Percentiles rank a stretch among this genome's conserved stretches.
Evolutionary conservation across 148 eudicot species (phyloP).

Genomic region (Suaeda aralocaspica): DNA sequence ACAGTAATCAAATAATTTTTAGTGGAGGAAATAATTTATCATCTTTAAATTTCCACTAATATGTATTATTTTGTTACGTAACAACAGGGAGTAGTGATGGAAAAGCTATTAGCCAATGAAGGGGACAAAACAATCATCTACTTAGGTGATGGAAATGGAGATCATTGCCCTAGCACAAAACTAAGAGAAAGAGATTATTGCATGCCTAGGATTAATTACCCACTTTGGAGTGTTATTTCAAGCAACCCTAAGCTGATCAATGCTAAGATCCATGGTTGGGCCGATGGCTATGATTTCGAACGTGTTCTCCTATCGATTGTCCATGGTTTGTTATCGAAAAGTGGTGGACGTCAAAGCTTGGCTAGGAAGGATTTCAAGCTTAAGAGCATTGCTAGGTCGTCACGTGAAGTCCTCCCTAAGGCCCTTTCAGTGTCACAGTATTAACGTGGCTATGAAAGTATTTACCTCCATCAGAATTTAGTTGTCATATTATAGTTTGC

Average conservation of each 20-base stretch:
- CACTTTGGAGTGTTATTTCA: constrained; percentile 31
- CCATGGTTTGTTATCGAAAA: neutral
- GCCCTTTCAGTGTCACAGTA: constrained; percentile 30
- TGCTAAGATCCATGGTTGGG: constrained; percentile 38
- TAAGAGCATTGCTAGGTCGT: constrained; percentile 22
- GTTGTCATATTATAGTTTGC: neutral
- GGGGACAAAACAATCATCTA: constrained; percentile 33
- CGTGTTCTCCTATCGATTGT: constrained; percentile 17
- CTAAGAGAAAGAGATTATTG: constrained; percentile 27
- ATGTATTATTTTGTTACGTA: neutral
- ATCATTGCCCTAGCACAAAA: constrained; percentile 32
- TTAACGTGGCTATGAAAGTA: neutral
- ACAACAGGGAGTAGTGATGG: constrained; percentile 30
- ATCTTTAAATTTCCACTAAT: constrained; percentile 5
- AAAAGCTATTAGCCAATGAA: constrained; percentile 22
- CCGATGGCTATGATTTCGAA: constrained; percentile 33
- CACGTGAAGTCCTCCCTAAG: constrained; percentile 21
- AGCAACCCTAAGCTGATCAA: constrained; percentile 21
- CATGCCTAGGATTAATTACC: constrained; percentile 40
- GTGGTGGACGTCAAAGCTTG: constrained; percentile 7
- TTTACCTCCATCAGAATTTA: neutral
- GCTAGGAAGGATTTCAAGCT: constrained; percentile 19
- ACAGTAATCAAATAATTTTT: neutral
- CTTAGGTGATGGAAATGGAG: constrained; percentile 40
- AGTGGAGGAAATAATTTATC: constrained; percentile 1